Evolutionary conservation across 2,329 filamentous ascomycete genomes (phyloP), one percentile per base, ranked within the genome.

Genomic region (Cladophialophora psammophila): DNA sequence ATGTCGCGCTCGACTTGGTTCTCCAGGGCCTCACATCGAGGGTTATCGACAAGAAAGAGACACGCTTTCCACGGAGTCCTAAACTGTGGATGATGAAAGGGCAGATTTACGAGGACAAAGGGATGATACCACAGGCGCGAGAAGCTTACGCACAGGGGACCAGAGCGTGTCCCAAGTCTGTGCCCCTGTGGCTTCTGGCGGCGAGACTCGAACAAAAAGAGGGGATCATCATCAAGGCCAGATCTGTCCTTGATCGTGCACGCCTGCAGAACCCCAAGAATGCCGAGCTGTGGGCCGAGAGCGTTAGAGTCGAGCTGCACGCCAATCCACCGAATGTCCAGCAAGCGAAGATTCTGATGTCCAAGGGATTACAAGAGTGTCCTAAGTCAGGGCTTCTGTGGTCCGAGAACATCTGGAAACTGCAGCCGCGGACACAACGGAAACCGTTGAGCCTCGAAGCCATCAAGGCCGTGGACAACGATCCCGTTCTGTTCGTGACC

Each of bases 21-120:
- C 92, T 94, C 67, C 90, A 96, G 76, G 95, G 91, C 1, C 66
- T 74, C 6, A 69, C 69, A 6, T 71, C 69, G 9, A 69, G 67
- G 10, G 64, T 71, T 26, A 63, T 73, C 31, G 66, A 72, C 56
- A 71, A 71, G 52, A 70, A 70, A 56, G 83, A 99, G 40, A 90
- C 94, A 71, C 86, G 92, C 9, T 99, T 96, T 81, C 94, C 95
- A 0, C 87, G 89, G 53, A 88, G 91, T 12, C 86, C 92, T 60
- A 98, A 98, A 80, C 85, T 99, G 31, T 97, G 94, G 90, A 97
- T 98, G 91, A 92, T 97, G 83, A 99, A 99, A 80, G 95, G 96
- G 0, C 95, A 99, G 77, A 95, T 98, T 69, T 99, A 99, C 83
- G 91, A 97, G 76, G 86, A 89, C 52, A 86, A 93, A 55, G 89